phyloP scores from a whole-genome alignment of 2,329 filamentous ascomycete species.

The Colletotrichum tamarilloi region DNA sequence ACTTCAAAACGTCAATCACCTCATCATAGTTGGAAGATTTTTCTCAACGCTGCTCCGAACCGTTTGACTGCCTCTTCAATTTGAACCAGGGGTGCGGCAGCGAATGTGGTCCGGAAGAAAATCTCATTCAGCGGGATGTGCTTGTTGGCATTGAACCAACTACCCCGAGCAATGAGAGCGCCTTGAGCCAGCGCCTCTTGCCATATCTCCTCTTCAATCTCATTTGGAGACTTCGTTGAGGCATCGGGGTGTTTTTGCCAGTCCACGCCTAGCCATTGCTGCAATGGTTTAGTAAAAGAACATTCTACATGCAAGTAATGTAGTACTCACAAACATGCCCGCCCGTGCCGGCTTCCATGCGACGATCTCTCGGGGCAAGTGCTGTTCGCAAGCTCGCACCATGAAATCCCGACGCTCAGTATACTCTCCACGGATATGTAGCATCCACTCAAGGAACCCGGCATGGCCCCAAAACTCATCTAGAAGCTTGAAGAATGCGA shows the following conservation, averaged over 20 bases:
- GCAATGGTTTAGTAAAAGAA: neutral
- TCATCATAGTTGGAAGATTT: neutral
- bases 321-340: neutral
- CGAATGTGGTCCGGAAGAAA: neutral
- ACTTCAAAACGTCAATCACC: neutral
- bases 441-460: neutral
- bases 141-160: neutral
- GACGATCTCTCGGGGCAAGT: neutral
- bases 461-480: neutral
- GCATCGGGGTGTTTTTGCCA: neutral
- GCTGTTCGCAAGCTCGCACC: neutral
- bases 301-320: neutral
- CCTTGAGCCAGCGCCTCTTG: neutral
- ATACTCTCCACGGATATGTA: neutral
- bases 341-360: neutral
- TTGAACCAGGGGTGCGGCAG: neutral
- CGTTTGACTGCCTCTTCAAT: neutral
- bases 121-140: neutral
- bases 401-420: neutral
- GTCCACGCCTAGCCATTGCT: neutral
- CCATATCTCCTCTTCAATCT: neutral
- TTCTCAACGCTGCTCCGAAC: neutral
- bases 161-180: neutral
- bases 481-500: neutral
- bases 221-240: neutral